phyloP scores from a whole-genome alignment of 306 rosid species.

The Cyamopsis tetragonoloba region DNA sequence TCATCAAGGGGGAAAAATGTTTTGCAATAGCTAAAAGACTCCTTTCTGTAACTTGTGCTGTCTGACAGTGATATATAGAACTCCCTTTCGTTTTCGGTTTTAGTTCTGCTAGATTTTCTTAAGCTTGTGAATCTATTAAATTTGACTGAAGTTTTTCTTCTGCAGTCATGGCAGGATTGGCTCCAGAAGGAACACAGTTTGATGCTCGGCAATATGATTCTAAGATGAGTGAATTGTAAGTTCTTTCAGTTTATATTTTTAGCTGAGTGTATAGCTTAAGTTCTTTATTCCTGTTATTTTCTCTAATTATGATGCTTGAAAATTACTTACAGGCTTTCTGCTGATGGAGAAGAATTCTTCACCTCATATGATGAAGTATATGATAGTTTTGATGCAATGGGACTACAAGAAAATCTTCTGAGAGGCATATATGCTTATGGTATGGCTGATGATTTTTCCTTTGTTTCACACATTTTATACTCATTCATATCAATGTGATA shows the following conservation, averaged over 20 bases:
- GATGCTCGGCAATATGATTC: conserved; percentile 79
- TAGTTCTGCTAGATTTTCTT: background rate
- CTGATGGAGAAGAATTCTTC: conserved; percentile 76
- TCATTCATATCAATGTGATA: background rate
- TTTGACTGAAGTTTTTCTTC: background rate
- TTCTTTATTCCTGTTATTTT: background rate
- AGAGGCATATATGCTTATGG: conserved; percentile 98
- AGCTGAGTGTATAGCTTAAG: background rate
- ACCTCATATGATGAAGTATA: conserved; percentile 77
- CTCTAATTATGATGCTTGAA: background rate
- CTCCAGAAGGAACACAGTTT: conserved; percentile 88
- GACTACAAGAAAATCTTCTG: conserved; percentile 75
- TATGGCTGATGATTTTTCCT: conserved; percentile 17
- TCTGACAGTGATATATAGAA: background rate
- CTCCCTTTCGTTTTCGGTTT: background rate
- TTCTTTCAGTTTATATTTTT: background rate
- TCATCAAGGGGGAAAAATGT: no score
- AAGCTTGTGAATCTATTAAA: background rate
- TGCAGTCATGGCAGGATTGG: conserved; percentile 79
- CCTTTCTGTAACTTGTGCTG: background rate
- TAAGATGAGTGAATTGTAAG: conserved; percentile 83
- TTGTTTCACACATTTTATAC: no score
- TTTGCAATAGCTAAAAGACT: background rate
- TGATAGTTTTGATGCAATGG: conserved; percentile 89
- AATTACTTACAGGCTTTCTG: conserved; percentile 47